Evolutionary conservation across 2,329 filamentous ascomycete genomes (phyloP).

Genomic region (Gyromitra esculenta): DNA sequence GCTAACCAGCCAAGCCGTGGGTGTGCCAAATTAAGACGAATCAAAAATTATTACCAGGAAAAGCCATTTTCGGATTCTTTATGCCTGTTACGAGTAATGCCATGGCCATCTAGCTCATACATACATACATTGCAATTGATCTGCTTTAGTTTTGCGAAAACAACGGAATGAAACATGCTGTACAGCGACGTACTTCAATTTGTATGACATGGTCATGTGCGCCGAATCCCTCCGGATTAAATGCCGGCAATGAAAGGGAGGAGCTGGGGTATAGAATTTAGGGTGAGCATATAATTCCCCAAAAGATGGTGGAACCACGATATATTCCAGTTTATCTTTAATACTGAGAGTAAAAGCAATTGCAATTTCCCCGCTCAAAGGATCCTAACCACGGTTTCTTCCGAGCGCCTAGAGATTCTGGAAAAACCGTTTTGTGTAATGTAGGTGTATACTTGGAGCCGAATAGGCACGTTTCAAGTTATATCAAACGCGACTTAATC

Average conservation of each 20-base stretch:
- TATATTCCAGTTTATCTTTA: constrained; percentile 26
- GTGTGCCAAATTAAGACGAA: too few species aligned
- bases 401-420: not conserved
- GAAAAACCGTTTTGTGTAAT: constrained; percentile 42
- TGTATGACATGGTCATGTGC: constrained; percentile 1
- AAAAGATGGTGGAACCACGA: constrained; percentile 42
- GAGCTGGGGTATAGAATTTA: constrained; percentile 20
- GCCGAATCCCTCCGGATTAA: not conserved
- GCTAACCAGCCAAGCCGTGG: too few species aligned
- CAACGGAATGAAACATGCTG: constrained; percentile 22
- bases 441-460: constrained; percentile 22
- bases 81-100: not conserved
- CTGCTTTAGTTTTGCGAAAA: constrained; percentile 3
- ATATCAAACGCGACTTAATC: constrained; percentile 36
- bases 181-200: constrained; percentile 16
- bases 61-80: too few species aligned
- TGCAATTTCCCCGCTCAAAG: constrained; percentile 8
- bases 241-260: constrained; percentile 17
- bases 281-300: constrained; percentile 2
- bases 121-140: not conserved
- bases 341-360: constrained; percentile 18
- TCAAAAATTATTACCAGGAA: too few species aligned
- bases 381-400: constrained; percentile 20
- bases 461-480: constrained; percentile 27
- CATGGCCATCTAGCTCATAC: constrained; percentile 2